A percentile compares a stretch with the other conserved stretches of the same genome.
Conservation (phyloP, 768 basidiomycete species). For the Hericium rajendrae region DNA sequence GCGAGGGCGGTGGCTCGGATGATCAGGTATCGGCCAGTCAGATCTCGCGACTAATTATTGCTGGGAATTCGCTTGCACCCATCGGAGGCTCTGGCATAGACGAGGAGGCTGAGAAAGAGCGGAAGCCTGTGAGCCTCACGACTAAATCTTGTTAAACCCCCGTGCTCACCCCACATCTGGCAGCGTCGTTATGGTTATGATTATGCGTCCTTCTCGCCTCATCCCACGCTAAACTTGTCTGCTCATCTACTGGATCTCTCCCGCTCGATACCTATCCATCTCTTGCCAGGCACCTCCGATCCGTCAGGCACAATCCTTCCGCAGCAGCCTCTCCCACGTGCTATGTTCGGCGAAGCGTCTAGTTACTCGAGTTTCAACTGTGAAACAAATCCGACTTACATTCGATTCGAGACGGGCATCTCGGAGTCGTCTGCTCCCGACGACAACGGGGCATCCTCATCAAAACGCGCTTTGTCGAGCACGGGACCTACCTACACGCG, state of each 20-base stretch:
- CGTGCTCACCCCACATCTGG: not conserved
- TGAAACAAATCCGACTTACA: constrained; percentile 86
- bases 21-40: constrained; percentile 58
- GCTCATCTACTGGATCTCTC: constrained; percentile 67
- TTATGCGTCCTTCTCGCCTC: constrained; percentile 54
- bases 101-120: constrained; percentile 31
- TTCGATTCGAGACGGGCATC: constrained; percentile 43
- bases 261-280: constrained; percentile 71
- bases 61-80: constrained; percentile 78
- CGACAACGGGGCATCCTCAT: constrained; percentile 5
- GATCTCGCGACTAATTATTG: constrained; percentile 80
- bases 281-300: constrained; percentile 83
- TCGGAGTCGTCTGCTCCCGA: not conserved
- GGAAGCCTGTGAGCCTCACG: constrained; percentile 42
- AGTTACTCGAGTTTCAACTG: constrained; percentile 57
- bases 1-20: constrained; percentile 65
- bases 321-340: constrained; percentile 86
- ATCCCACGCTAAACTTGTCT: constrained; percentile 65
- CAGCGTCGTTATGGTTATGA: constrained; percentile 66
- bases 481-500: constrained; percentile 22
- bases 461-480: constrained; percentile 1
- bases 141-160: not conserved
- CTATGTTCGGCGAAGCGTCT: constrained; percentile 70
- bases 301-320: constrained; percentile 86
- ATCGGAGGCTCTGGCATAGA: constrained; percentile 24